These are phyloP conservation scores for Calendula officinalis DNA, from an alignment of 129 eudicot species.

Conservation along the genomic window DNA sequence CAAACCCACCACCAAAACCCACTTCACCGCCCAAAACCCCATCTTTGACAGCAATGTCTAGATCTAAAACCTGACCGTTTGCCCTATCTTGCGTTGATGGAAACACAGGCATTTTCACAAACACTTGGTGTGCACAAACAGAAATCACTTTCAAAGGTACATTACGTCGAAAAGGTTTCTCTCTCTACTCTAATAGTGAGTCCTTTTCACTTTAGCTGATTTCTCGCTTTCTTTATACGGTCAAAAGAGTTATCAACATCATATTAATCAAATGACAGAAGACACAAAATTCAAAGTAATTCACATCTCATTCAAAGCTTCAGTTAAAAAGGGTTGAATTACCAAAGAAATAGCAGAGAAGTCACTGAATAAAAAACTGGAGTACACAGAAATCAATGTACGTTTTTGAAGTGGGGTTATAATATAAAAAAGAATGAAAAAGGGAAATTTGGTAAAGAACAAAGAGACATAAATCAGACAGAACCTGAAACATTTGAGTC, in stretches of 20 bases:
- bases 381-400: conserved; percentile 17
- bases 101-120: background rate
- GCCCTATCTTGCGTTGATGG: conserved; percentile 14
- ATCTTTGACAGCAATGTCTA: conserved; percentile 20
- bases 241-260: background rate
- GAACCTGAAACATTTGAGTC: conserved; percentile 18
- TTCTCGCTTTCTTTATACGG: conserved; percentile 21
- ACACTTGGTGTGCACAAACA: conserved; percentile 8
- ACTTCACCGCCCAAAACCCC: conserved; percentile 21
- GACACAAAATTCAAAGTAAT: conserved; percentile 15
- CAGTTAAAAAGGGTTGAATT: conserved; percentile 8
- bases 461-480: conserved; percentile 9
- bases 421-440: conserved; percentile 25
- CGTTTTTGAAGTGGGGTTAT: conserved; percentile 9
- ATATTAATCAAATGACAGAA: background rate
- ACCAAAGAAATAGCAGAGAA: conserved; percentile 16
- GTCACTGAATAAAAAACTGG: conserved; percentile 7
- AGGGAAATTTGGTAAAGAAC: conserved; percentile 18
- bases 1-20: conserved; percentile 15
- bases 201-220: conserved; percentile 2
- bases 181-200: conserved; percentile 4
- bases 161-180: conserved; percentile 20
- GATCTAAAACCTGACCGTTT: conserved; percentile 18
- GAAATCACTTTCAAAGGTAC: background rate
- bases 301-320: conserved; percentile 23